Evolutionary conservation across 2,329 filamentous ascomycete species (phyloP).

Genomic region (Cercospora nicotianae): DNA sequence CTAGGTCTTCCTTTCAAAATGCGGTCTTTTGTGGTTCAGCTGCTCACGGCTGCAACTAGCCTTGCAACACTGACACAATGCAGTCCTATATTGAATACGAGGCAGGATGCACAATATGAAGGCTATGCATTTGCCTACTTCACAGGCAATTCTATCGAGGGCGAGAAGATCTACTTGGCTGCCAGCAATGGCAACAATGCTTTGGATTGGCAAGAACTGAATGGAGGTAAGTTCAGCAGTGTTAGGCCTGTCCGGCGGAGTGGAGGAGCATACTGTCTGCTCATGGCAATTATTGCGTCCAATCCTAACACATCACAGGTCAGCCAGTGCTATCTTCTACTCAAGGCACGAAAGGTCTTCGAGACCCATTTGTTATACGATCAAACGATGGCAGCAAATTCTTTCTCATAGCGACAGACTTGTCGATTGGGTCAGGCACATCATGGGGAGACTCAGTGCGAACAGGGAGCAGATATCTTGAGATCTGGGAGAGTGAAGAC

Average conservation of each 20-base stretch:
- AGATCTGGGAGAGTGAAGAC: conserved; percentile 55
- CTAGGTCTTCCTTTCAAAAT: not conserved
- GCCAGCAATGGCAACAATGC: conserved; percentile 56
- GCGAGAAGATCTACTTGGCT: conserved; percentile 57
- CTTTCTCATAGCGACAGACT: conserved; percentile 54
- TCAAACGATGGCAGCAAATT: conserved; percentile 54
- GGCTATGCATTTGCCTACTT: conserved; percentile 58
- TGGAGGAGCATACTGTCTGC: not conserved
- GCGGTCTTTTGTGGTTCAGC: conserved; percentile 7
- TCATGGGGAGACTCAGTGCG: conserved; percentile 53
- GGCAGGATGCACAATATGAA: conserved; percentile 21
- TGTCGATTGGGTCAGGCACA: conserved; percentile 57
- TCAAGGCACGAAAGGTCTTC: conserved; percentile 51
- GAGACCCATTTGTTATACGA: conserved; percentile 57
- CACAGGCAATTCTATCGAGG: conserved; percentile 46
- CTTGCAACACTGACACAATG: conserved; percentile 7
- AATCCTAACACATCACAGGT: conserved; percentile 17
- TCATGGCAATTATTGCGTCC: not conserved
- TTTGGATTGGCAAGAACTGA: conserved; percentile 53
- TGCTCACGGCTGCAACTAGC: conserved; percentile 12
- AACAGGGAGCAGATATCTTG: conserved; percentile 51
- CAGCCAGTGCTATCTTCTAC: conserved; percentile 50
- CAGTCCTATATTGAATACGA: conserved; percentile 3
- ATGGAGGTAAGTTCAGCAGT: conserved; percentile 42
- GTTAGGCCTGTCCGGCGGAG: no score